Conservation (phyloP, 2,329 filamentous ascomycete genomes). For the Rhinocladiella mackenziei region DNA sequence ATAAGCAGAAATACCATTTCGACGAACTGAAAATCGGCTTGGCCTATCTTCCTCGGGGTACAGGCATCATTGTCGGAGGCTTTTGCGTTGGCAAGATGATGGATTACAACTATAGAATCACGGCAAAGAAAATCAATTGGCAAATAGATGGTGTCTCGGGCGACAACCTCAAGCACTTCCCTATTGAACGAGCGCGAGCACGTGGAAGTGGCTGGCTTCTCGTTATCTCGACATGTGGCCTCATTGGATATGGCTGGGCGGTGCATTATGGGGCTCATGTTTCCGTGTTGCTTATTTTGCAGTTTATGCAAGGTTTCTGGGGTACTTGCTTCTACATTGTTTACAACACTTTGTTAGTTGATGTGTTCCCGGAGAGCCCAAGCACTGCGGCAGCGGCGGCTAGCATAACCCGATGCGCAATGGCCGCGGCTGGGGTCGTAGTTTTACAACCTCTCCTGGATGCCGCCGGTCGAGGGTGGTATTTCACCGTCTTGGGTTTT, state of each 20-base stretch:
- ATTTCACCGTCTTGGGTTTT: constrained; percentile 31
- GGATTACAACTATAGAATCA: constrained; percentile 43
- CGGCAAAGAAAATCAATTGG: constrained; percentile 34
- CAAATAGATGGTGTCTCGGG: constrained; percentile 25
- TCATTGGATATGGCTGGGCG: constrained; percentile 36
- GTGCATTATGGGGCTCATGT: constrained; percentile 32
- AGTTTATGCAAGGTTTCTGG: constrained; percentile 38
- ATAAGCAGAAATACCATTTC: constrained; percentile 44
- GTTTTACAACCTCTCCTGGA: constrained; percentile 35
- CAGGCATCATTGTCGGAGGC: constrained; percentile 28
- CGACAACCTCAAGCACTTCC: constrained; percentile 36
- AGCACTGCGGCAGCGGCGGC: constrained; percentile 39
- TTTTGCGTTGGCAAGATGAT: constrained; percentile 22
- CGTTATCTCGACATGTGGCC: constrained; percentile 6
- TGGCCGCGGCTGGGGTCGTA: constrained; percentile 38
- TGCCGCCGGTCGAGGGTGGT: constrained; percentile 33
- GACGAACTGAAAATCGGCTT: constrained; percentile 44
- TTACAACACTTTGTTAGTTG: constrained; percentile 38
- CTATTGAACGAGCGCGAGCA: constrained; percentile 42
- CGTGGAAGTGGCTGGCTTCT: constrained; percentile 11
- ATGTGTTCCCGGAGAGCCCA: constrained; percentile 36
- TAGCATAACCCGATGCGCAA: constrained; percentile 37
- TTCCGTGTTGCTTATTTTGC: constrained; percentile 37
- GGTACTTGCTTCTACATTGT: constrained; percentile 36
- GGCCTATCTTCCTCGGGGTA: constrained; percentile 30